These are phyloP conservation scores for Xylariales sp. DNA, from an alignment of 2,329 filamentous ascomycete species.

Conservation along the genomic window DNA sequence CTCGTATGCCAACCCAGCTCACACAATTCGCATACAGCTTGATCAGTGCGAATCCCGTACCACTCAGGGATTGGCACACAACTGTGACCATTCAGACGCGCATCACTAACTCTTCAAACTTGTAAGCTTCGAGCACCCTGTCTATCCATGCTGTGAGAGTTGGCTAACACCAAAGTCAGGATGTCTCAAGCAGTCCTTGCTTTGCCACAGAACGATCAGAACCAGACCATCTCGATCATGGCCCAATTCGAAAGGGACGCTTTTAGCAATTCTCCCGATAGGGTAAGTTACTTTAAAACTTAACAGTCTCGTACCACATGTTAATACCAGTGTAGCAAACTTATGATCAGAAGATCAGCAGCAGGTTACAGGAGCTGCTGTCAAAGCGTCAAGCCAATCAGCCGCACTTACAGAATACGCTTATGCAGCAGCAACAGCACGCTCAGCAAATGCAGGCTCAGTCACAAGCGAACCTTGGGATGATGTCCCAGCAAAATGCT, in stretches of 20 bases:
- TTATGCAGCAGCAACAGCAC: slow-evolving; percentile 39
- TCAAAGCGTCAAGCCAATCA: slow-evolving; percentile 47
- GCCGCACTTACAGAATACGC: slow-evolving; percentile 42
- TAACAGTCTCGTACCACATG: too few species aligned
- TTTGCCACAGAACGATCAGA: slow-evolving; percentile 34
- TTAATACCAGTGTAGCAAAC: slow-evolving; percentile 30
- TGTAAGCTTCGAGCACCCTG: too few species aligned
- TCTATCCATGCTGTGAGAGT: too few species aligned
- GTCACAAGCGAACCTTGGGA: slow-evolving; percentile 35
- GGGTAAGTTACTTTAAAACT: slow-evolving; percentile 38
- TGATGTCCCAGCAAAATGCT: slow-evolving; percentile 45
- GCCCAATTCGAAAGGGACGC: slow-evolving; percentile 44
- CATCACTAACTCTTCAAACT: slow-evolving; percentile 27
- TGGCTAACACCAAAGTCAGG: slow-evolving; percentile 26
- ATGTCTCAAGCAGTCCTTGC: slow-evolving; percentile 48
- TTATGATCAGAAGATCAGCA: slow-evolving; percentile 45
- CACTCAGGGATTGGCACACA: slow-evolving; percentile 28
- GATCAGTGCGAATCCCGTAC: slow-evolving; percentile 20
- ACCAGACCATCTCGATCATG: slow-evolving; percentile 37
- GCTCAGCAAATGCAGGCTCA: slow-evolving; percentile 34
- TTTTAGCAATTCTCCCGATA: slow-evolving; percentile 41
- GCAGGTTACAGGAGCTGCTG: slow-evolving; percentile 44
- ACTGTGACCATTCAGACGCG: slow-evolving; percentile 26
- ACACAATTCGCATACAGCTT: slow-evolving; percentile 34
- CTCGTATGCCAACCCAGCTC: slow-evolving; percentile 35